phyloP scores from a whole-genome alignment of 1,284 basidiomycete species.

The Trametes polyzona region DNA sequence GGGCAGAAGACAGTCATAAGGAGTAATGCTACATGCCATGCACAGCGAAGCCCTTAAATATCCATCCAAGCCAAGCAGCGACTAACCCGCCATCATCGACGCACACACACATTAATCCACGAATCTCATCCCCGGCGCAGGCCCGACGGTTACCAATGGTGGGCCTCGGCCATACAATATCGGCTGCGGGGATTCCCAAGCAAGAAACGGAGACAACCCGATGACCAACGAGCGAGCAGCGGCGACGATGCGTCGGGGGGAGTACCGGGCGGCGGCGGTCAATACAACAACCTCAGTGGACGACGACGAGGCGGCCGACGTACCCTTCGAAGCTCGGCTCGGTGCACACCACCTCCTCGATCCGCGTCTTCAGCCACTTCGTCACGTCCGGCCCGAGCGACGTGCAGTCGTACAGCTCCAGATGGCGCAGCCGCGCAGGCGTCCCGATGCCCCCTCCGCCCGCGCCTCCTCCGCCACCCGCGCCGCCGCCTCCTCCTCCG shows the following conservation, averaged over 20 bases:
- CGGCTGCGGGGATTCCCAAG: conserved; percentile 3
- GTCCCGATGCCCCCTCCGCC: conserved; percentile 34
- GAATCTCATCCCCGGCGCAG: no score
- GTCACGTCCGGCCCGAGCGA: conserved; percentile 66
- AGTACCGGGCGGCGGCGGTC: neutral
- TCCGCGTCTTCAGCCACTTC: conserved; percentile 60
- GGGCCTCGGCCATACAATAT: conserved; percentile 8
- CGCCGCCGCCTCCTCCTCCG: conserved; percentile 19
- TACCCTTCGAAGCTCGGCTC: conserved; percentile 50
- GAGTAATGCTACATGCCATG: no score
- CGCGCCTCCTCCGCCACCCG: conserved; percentile 44
- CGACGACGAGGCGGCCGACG: conserved; percentile 26
- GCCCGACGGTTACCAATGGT: conserved; percentile 8
- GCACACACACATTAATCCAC: no score
- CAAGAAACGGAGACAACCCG: neutral
- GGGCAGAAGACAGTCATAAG: no score
- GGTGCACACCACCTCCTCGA: conserved; percentile 61
- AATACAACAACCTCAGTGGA: conserved; percentile 19
- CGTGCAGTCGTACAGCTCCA: conserved; percentile 69
- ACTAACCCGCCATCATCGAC: no score
- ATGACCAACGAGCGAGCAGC: neutral
- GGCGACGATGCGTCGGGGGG: no score
- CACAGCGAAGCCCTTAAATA: no score
- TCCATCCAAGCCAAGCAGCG: no score
- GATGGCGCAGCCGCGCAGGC: conserved; percentile 50